These are phyloP conservation scores for Aspergillus tamarii DNA, from an alignment of 2,329 filamentous ascomycete genomes.

Conservation along the genomic window DNA sequence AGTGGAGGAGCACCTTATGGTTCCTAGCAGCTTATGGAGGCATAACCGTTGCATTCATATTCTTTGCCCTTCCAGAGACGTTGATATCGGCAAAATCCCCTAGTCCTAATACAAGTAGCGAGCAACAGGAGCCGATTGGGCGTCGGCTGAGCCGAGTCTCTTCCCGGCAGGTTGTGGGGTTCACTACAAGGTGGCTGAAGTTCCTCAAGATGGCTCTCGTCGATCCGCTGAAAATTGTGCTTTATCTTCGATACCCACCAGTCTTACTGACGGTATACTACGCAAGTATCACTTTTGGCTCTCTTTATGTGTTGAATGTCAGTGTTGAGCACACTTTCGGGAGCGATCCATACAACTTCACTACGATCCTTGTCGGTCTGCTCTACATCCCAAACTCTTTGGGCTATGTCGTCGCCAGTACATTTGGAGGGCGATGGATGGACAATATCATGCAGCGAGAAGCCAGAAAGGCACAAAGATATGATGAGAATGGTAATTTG, in stretches of 20 bases:
- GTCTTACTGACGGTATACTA: constrained; percentile 75
- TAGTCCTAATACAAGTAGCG: constrained; percentile 29
- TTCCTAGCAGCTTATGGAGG: constrained; percentile 73
- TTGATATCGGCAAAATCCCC: constrained; percentile 34
- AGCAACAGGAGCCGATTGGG: constrained; percentile 25
- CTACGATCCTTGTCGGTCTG: constrained; percentile 70
- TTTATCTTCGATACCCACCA: constrained; percentile 73
- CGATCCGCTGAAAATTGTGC: constrained; percentile 71
- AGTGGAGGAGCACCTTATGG: constrained; percentile 79
- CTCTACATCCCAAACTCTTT: constrained; percentile 76
- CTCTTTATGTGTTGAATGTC: constrained; percentile 78
- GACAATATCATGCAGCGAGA: constrained; percentile 80
- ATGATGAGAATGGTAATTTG: constrained; percentile 67
- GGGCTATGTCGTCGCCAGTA: constrained; percentile 70
- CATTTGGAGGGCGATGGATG: constrained; percentile 76
- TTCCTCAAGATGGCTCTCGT: constrained; percentile 65
- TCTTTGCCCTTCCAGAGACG: constrained; percentile 51
- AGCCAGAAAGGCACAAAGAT: constrained; percentile 69
- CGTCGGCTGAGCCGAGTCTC: constrained; percentile 56
- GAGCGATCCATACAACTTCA: constrained; percentile 67
- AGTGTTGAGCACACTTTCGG: constrained; percentile 73
- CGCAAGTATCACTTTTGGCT: constrained; percentile 73
- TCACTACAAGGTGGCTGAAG: constrained; percentile 57
- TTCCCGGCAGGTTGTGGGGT: constrained; percentile 64
- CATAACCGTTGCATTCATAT: constrained; percentile 43